Percentiles rank a stretch among this genome's conserved stretches.
phyloP scores from a whole-genome alignment of 2,329 filamentous ascomycete species.

The Fusarium lyarnte region DNA sequence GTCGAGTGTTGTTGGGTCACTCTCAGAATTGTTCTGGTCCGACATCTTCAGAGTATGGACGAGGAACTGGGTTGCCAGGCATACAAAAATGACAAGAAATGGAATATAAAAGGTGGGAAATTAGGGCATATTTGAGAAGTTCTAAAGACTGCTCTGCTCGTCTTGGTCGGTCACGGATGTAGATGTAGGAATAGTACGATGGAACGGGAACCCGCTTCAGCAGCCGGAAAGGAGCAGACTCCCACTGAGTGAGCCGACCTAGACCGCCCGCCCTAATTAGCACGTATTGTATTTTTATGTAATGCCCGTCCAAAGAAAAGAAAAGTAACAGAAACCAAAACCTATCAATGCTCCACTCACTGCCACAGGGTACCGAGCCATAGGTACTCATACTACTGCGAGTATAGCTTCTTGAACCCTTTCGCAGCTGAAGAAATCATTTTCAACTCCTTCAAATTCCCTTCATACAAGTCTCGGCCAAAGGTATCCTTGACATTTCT shows the following conservation, averaged over 20 bases:
- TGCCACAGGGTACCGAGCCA: background rate
- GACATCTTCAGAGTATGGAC: background rate
- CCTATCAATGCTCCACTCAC: background rate
- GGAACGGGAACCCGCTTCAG: background rate
- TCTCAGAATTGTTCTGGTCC: background rate
- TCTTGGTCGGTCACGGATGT: background rate
- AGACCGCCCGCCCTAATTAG: background rate
- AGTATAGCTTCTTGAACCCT: background rate
- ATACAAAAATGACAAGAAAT: background rate
- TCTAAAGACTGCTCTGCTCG: background rate
- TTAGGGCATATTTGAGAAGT: background rate
- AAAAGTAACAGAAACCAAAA: background rate
- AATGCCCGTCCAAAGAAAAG: background rate
- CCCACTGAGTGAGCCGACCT: background rate
- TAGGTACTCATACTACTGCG: background rate
- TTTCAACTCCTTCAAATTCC: accelerated
- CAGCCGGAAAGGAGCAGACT: background rate
- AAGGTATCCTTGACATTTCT: background rate
- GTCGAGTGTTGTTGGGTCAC: background rate
- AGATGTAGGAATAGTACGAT: background rate
- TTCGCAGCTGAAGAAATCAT: background rate
- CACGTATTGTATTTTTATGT: background rate
- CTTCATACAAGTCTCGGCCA: background rate
- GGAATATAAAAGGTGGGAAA: background rate
- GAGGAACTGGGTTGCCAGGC: background rate